These are phyloP conservation scores for Auricularia cornea DNA, from an alignment of 768 basidiomycete genomes.

Conservation along the genomic window DNA sequence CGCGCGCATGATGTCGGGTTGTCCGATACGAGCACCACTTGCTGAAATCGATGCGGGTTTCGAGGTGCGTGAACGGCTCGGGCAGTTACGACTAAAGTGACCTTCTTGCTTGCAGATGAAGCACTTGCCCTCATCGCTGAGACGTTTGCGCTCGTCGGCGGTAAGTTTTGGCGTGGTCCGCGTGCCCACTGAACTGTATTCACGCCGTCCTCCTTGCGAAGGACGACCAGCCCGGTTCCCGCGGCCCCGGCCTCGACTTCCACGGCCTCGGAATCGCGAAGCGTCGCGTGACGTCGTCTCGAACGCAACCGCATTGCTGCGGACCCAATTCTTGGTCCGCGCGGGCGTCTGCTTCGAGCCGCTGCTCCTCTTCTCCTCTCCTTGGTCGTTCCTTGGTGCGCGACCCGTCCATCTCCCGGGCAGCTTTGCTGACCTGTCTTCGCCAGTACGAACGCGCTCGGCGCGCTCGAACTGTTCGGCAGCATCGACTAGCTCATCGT, in stretches of 20 bases:
- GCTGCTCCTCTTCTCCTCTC: background rate
- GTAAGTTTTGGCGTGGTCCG: background rate
- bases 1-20: background rate
- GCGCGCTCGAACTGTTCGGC: slow-evolving; percentile 29
- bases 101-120: slow-evolving; percentile 21
- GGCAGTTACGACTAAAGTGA: slow-evolving; percentile 24
- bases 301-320: background rate
- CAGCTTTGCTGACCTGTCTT: background rate
- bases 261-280: background rate
- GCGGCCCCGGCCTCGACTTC: background rate
- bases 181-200: background rate
- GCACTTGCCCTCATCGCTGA: slow-evolving; percentile 16
- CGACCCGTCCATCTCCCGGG: background rate
- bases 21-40: background rate
- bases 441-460: slow-evolving; percentile 2
- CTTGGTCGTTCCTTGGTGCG: background rate
- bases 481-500: slow-evolving; percentile 17
- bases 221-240: background rate
- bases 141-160: background rate
- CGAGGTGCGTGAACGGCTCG: slow-evolving; percentile 11
- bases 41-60: background rate
- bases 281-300: background rate
- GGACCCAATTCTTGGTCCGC: background rate
- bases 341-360: background rate
- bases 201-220: too few relatives aligned